Evolutionary conservation across 2,329 filamentous ascomycete genomes (phyloP), one percentile per base, ranked within the genome.

Genomic region (Colletotrichum costaricense): DNA sequence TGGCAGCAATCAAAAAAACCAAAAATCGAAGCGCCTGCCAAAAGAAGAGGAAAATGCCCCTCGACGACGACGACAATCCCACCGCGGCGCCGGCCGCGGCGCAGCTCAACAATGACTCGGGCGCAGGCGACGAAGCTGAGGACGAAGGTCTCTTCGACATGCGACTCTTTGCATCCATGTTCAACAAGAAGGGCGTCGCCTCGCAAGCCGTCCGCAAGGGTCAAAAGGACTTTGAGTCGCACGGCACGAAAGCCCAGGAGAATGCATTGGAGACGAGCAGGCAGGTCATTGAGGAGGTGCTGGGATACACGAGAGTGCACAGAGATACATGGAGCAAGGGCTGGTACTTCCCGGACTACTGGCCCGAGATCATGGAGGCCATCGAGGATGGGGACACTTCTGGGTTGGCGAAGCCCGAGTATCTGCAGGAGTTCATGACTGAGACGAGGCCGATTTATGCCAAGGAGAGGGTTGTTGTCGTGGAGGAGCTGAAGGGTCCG

Each of bases 221-320:
- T 74, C 95, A 97, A 81, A 99, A 99, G 83, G 97, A 99, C 84
- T 99, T 98, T 81, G 97, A 98, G 84, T 92, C 94, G 33, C 95
- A 98, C 83, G 94, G 94, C 60, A 98, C 97, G 2, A 89, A 90
- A 38, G 91, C 94, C 38, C 97, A 99, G 83, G 91, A 93, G 76
- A 88, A 89, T 69, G 90, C 93, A 9, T 91, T 99, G 64, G 93
- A 95, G 79, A 90, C 93, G 59, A 97, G 95, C 75, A 92, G 96
- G 67, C 88, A 89, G 77, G 96, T 95, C 24, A 97, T 99, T 93
- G 94, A 97, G 82, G 92, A 95, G 77, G 95, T 96, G 2, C 88
- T 98, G 68, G 89, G 91, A 64, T 93, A 93, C 81, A 93, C 93
- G 62, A 90, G 96, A 63, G 86, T 93, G 33, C 95, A 98, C 80